Evolutionary conservation across 1,284 basidiomycete species (phyloP), one percentile per base, ranked within the genome.

Genomic region (Ceratobasidium sp.): DNA sequence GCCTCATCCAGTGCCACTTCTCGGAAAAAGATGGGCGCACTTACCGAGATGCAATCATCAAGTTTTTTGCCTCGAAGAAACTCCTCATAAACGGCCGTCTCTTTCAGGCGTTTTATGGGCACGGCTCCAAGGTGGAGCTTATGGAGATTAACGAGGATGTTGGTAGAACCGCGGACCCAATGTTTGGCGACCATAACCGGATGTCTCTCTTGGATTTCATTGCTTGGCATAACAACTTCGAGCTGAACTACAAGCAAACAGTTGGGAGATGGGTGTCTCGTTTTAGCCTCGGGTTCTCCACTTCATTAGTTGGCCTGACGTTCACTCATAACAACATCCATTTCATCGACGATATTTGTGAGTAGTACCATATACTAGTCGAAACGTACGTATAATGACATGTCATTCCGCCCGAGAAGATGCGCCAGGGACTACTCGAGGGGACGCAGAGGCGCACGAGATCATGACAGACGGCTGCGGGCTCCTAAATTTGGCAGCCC

Each of bases 381-480:
- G 20, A 20, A n/a, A 46, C 33, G 3, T 56, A 2, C 15, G 26
- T 33, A 23, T 28, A 39, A 49, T 44, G 12, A 67, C 23, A 33
- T 28, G 44, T n/a, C 26, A 3, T 28, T 51, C 23, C 18, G 26
- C 13, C 53, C 56, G 9, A 49, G 46, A 49, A 49, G 64, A 67
- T 23, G 70, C 78, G 15, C 64, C 66, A 26, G 51, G 46, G 15
- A 46, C 49, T 53, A 23, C 33, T 33, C 71, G 10, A 9, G 58
- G 10, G 20, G 23, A 13, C 60, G n/a, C 42, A 53, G 42, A 3
- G 44, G 49, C 44, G 6, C 64, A 67, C n/a, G 46, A 79, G 10
- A 56, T 77, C 10, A 77, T 79, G 78, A 79, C 67, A 5, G 78
- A 79, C 40, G 78, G 78, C 1, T 79, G 78, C 58, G 78, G 78